Percentiles rank a stretch among this genome's conserved stretches.
phyloP scores from a whole-genome alignment of 495 filamentous ascomycete species.

The Sordaria brevicollis region DNA sequence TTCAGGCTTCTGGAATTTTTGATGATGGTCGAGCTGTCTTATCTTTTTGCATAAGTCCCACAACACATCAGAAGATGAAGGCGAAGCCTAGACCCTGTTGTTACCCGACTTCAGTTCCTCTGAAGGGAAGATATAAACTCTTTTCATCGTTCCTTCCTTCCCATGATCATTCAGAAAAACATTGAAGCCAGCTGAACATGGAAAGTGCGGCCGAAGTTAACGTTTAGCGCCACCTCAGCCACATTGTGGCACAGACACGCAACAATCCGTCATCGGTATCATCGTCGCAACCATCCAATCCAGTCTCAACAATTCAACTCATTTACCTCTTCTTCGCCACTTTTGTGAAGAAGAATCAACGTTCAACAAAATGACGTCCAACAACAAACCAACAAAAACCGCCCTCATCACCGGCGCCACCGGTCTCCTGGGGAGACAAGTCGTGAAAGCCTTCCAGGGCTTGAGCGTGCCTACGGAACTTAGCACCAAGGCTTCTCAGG shows the following conservation, averaged over 20 bases:
- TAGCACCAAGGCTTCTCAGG: conserved; percentile 30
- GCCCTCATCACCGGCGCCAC: conserved; percentile 79
- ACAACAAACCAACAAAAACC: conserved; percentile 24
- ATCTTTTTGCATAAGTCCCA: no score
- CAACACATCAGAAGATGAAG: no score
- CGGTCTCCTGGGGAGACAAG: conserved; percentile 73
- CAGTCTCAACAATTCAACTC: not conserved
- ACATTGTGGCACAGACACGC: not conserved
- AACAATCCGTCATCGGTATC: not conserved
- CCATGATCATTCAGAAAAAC: no score
- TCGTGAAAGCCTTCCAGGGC: conserved; percentile 54
- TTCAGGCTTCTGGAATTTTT: not conserved
- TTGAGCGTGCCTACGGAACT: not conserved
- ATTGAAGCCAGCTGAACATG: not conserved
- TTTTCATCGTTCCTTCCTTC: not conserved
- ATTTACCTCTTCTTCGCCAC: not conserved
- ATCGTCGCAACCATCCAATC: not conserved
- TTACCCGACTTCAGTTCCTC: no score
- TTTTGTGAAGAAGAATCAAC: not conserved
- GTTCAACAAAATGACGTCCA: not conserved
- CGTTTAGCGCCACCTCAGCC: not conserved
- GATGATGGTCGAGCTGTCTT: no score
- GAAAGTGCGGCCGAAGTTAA: not conserved
- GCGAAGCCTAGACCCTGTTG: no score
- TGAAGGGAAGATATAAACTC: not conserved